These are phyloP conservation scores for Dorcoceras hygrometricum DNA, from an alignment of 257 asterid species.

Conservation along the genomic window DNA sequence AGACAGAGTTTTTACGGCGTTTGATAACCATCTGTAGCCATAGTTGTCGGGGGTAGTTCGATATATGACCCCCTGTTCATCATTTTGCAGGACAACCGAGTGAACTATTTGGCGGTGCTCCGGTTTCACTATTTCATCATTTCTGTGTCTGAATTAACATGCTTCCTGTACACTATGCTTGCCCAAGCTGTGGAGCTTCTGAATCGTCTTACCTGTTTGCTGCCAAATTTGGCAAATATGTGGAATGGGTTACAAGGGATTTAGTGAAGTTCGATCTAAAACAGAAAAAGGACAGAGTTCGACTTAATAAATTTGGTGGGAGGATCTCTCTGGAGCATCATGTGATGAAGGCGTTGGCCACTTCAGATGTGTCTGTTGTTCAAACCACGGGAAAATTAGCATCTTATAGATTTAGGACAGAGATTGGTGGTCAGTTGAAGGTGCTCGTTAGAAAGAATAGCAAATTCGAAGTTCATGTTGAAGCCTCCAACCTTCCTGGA, in stretches of 20 bases:
- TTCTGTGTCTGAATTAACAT: constrained; percentile 35
- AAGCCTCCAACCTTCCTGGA: constrained; percentile 39
- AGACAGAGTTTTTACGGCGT: too few species aligned
- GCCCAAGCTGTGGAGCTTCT: constrained; percentile 36
- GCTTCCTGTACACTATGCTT: constrained; percentile 38
- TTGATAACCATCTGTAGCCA: too few species aligned
- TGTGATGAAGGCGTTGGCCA: constrained; percentile 41
- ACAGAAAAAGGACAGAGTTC: constrained; percentile 23
- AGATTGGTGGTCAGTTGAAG: constrained; percentile 61
- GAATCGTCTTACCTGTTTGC: constrained; percentile 37
- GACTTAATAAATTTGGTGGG: constrained; percentile 15
- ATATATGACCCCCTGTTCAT: too few species aligned
- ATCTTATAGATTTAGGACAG: constrained; percentile 63
- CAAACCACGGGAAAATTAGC: constrained; percentile 40
- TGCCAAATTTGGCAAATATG: constrained; percentile 20
- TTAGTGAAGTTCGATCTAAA: constrained; percentile 26
- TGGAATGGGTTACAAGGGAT: constrained; percentile 32
- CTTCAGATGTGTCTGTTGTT: constrained; percentile 37
- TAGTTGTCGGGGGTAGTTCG: too few species aligned
- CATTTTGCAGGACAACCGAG: constrained; percentile 24
- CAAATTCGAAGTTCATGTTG: constrained; percentile 49
- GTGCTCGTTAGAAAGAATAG: constrained; percentile 45
- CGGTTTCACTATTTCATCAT: constrained; percentile 1
- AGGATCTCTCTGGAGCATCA: constrained; percentile 30
- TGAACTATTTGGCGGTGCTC: not conserved